These are phyloP conservation scores for Nothomitra cinnamomea DNA, from an alignment of 2,329 filamentous ascomycete species.

Conservation along the genomic window DNA sequence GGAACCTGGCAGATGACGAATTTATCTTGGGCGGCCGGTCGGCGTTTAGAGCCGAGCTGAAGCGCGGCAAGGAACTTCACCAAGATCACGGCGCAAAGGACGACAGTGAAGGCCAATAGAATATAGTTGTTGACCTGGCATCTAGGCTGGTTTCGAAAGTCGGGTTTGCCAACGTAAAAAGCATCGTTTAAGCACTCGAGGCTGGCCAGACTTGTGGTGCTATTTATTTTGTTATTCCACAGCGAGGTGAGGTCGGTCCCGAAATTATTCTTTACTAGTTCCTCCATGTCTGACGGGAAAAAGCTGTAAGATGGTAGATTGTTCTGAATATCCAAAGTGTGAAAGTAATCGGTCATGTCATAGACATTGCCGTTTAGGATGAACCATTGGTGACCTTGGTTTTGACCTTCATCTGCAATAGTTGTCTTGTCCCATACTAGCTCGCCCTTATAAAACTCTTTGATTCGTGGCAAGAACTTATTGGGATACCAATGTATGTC, in stretches of 20 bases:
- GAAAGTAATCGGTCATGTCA: slow-evolving; percentile 83
- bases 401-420: slow-evolving; percentile 47
- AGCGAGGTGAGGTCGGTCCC: slow-evolving; percentile 59
- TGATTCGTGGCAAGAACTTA: slow-evolving; percentile 60
- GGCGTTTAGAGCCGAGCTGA: slow-evolving; percentile 81
- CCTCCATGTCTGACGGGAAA: slow-evolving; percentile 48
- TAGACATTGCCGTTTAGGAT: slow-evolving; percentile 62
- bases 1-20: slow-evolving; percentile 98
- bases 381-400: slow-evolving; percentile 60
- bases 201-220: slow-evolving; percentile 43
- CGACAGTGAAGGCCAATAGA: slow-evolving; percentile 68
- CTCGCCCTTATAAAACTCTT: slow-evolving; percentile 73
- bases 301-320: slow-evolving; percentile 46
- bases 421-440: slow-evolving; percentile 50
- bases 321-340: slow-evolving; percentile 47
- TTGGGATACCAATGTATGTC: slow-evolving; percentile 60
- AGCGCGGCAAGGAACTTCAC: slow-evolving; percentile 86
- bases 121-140: slow-evolving; percentile 89
- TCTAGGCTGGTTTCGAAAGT: slow-evolving; percentile 60
- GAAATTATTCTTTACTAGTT: slow-evolving; percentile 55
- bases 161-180: slow-evolving; percentile 68
- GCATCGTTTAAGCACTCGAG: slow-evolving; percentile 66
- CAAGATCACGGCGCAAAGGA: slow-evolving; percentile 63
- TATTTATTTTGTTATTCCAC: slow-evolving; percentile 40
- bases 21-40: slow-evolving; percentile 84